These are phyloP conservation scores for Exophiala dermatitidis DNA, from an alignment of 2,329 filamentous ascomycete genomes.

Conservation along the genomic window DNA sequence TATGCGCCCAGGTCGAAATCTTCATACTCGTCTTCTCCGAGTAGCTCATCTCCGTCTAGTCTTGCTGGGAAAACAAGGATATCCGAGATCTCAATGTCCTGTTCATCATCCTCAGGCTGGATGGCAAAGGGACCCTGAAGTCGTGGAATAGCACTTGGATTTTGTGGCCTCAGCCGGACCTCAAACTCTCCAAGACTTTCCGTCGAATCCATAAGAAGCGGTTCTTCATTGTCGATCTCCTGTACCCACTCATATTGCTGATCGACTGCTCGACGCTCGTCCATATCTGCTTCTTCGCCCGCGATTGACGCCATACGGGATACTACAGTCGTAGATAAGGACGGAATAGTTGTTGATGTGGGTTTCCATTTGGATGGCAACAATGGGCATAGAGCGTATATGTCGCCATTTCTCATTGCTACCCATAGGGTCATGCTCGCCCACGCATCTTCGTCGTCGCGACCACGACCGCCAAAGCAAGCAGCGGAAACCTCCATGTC, in stretches of 20 bases:
- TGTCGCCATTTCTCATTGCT: slow-evolving; percentile 86
- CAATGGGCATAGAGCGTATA: slow-evolving; percentile 88
- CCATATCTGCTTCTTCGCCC: slow-evolving; percentile 36
- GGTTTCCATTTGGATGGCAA: slow-evolving; percentile 81
- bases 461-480: slow-evolving; percentile 69
- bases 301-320: slow-evolving; percentile 53
- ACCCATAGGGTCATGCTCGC: slow-evolving; percentile 94
- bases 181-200: slow-evolving; percentile 41
- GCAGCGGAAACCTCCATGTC: slow-evolving; percentile 93
- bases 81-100: slow-evolving; percentile 53
- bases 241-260: slow-evolving; percentile 56
- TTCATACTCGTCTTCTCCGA: slow-evolving; percentile 46
- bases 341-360: slow-evolving; percentile 67
- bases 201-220: slow-evolving; percentile 34
- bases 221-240: slow-evolving; percentile 50
- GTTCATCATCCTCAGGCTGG: slow-evolving; percentile 43
- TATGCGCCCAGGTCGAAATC: slow-evolving; percentile 32
- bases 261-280: slow-evolving; percentile 42
- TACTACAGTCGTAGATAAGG: slow-evolving; percentile 74
- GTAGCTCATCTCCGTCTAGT: slow-evolving; percentile 47
- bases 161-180: slow-evolving; percentile 50
- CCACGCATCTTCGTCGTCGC: slow-evolving; percentile 61
- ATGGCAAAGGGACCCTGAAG: slow-evolving; percentile 57
- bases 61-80: slow-evolving; percentile 51
- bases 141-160: slow-evolving; percentile 50